Evolutionary conservation across 768 basidiomycete genomes (phyloP), one percentile per base, ranked within the genome.

Genomic region (Hericium rajendrae): DNA sequence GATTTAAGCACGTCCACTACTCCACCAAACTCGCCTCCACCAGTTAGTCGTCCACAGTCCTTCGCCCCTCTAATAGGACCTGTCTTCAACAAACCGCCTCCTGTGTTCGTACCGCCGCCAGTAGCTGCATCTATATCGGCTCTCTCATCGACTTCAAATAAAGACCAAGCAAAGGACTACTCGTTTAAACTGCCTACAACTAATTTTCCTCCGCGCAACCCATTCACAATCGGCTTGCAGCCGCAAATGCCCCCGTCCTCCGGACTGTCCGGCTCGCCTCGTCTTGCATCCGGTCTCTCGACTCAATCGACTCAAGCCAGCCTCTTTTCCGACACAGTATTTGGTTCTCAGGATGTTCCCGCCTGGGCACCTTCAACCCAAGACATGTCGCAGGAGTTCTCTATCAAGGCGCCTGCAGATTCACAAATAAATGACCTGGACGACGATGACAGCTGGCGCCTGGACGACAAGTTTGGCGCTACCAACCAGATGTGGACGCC

Each of bases 381-480:
- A 66, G 84, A 85, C 56, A 77, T 76, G 4, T 69, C 66, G 4
- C 59, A 59, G 13, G 63, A 67, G 51, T 62, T 63, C 56, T 53
- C 58, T 50, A 48, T 16, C 15, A 20, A 48, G 56, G 48, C 22
- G n/a, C 38, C 43, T n/a, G 37, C 43, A 18, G 22, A 58, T 41
- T 22, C 28, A 8, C 46, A 58, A n/a, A 62, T n/a, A 1, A 66
- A 76, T 51, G 78, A 83, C 54, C 59, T 69, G 13, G 49, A 83
- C 49, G 83, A 84, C 53, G 77, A 78, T 10, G 86, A 89, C 64
- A 88, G 87, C 65, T 90, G 86, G 87, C 85, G 84, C 10, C 70
- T 86, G 26, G 81, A 86, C 41, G 85, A 85, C 61, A 85, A 82
- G 61, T 69, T 85, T 56, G 72, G 78, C 0, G 73, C 74, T 40